Conservation (phyloP, 202 grass and related monocot species). For the Carex sylvatica region DNA sequence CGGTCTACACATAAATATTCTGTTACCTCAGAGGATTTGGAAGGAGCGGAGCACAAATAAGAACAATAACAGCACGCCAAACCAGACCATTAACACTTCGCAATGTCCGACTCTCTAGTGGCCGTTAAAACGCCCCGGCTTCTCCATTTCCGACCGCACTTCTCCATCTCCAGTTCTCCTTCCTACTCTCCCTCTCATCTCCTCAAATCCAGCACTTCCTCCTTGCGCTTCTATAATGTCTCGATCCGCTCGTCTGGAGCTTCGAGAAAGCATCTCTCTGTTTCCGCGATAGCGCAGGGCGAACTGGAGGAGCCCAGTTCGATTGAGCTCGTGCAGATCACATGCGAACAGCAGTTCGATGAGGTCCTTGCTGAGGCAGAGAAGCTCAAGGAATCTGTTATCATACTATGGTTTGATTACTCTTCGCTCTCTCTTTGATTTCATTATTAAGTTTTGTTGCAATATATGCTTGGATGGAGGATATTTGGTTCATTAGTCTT, state of each 20-base stretch:
- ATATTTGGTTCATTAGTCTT: too few species aligned
- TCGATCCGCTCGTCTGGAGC: background rate
- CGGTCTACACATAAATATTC: too few species aligned
- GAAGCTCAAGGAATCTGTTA: conserved; percentile 49
- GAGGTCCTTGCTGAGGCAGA: conserved; percentile 54
- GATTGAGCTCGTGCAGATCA: conserved; percentile 60
- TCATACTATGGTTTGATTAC: conserved; percentile 57
- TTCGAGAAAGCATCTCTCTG: background rate
- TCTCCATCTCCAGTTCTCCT: conserved; percentile 16
- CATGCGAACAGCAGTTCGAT: conserved; percentile 64
- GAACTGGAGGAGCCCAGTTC: conserved; percentile 45
- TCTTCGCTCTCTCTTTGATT: background rate
- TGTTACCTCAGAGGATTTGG: too few species aligned
- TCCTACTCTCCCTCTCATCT: background rate
- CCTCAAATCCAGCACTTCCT: background rate
- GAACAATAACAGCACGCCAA: background rate
- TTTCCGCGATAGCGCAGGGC: background rate
- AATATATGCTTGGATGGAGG: too few species aligned
- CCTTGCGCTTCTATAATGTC: background rate
- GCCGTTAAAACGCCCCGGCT: conserved; percentile 1
- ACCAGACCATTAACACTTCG: background rate
- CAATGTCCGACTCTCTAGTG: conserved; percentile 27
- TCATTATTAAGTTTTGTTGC: too few species aligned
- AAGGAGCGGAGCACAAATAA: background rate
- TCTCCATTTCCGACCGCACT: conserved; percentile 19